phyloP scores from a whole-genome alignment of 805 yeast genomes.

The Candida boidinii region DNA sequence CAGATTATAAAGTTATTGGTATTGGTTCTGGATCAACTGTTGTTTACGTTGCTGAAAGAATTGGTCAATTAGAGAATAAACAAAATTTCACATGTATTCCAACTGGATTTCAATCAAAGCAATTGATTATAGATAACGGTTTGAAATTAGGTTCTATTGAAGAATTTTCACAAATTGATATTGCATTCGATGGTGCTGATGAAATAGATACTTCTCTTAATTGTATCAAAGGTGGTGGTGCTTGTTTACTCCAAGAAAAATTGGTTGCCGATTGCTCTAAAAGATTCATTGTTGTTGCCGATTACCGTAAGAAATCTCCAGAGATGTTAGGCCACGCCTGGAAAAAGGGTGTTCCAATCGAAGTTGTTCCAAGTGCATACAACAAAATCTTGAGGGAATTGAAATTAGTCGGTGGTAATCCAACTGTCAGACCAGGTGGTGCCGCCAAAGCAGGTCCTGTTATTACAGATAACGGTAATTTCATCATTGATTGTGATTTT shows the following conservation, averaged over 20 bases:
- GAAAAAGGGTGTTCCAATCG: conserved; percentile 92
- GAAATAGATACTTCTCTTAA: conserved; percentile 79
- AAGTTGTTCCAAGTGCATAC: conserved; percentile 84
- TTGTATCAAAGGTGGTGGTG: conserved; percentile 98
- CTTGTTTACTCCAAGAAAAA: conserved; percentile 94
- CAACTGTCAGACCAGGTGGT: conserved; percentile 75
- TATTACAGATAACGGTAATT: conserved; percentile 92
- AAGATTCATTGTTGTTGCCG: conserved; percentile 83
- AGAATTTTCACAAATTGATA: conserved; percentile 73
- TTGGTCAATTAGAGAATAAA: conserved; percentile 59
- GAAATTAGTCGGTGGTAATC: conserved; percentile 52
- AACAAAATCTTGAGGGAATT: conserved; percentile 66
- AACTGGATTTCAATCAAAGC: conserved; percentile 93
- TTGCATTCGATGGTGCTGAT: conserved; percentile 98
- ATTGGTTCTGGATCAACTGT: conserved; percentile 98
- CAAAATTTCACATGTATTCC: conserved; percentile 71
- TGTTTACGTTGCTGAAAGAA: conserved; percentile 91
- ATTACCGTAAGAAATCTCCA: conserved; percentile 73
- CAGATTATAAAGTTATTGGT: conserved; percentile 68
- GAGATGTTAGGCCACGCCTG: conserved; percentile 65
- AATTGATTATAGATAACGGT: conserved; percentile 75
- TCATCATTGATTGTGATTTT: conserved; percentile 87
- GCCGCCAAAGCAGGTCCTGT: conserved; percentile 95
- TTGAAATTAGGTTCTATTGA: conserved; percentile 74
- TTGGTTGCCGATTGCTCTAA: conserved; percentile 77